Base-by-base conservation (phyloP, 176 grass and related monocot genomes). In the Urochloa ruziziensis region DNA sequence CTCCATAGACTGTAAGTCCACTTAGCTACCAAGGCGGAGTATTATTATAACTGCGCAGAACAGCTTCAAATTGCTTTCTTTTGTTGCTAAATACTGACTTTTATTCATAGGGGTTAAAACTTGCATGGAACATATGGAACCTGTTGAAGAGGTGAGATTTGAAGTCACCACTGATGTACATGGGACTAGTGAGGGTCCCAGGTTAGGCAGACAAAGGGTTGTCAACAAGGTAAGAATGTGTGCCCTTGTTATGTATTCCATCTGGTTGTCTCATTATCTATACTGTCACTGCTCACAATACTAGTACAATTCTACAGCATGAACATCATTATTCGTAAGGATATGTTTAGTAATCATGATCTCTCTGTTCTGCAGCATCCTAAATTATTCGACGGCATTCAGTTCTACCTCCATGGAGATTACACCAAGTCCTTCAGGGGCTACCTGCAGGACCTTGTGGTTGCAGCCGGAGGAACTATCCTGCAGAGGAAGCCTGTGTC, bases 401-500 rank as follows among this genome's bases (percentile, higher is more conserved):
- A 71, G 36, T 90, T 98, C 87, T 98, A 95, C 71, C 90, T 98
- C 67, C 88, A 86, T 62, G 96, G 96, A 40, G 87, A 90, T 16
- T 92, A 91, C 77, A 77, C 79, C 32, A 61, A 59, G 53, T 83
- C 90, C 9, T 98, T 89, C 75, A 91, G 87, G 84, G 86, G 93
- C 14, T 98, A 90, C 80, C 86, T 98, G 35, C 91, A 98, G 74
- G 93, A 98, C 24, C 89, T 98, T 29, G 66, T 93, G 49, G 61
- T 88, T 11, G 74, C 86, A 44, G 96, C 93, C 29, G 91, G 91
- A 21, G 96, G 91, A 46, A 79, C 75, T 28, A 48, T 93, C 68
- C 40, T 98, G 33, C 91, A 98, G 19, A 82, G 91, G 70, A 98
- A 91, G 80, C 96, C 96, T 2, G 75, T 98, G 15, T 91, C 91